Percentiles rank a stretch among this genome's conserved stretches.
These are phyloP conservation scores for Ogataea trehalophila DNA, from an alignment of 805 yeast species.

Conservation along the genomic window DNA sequence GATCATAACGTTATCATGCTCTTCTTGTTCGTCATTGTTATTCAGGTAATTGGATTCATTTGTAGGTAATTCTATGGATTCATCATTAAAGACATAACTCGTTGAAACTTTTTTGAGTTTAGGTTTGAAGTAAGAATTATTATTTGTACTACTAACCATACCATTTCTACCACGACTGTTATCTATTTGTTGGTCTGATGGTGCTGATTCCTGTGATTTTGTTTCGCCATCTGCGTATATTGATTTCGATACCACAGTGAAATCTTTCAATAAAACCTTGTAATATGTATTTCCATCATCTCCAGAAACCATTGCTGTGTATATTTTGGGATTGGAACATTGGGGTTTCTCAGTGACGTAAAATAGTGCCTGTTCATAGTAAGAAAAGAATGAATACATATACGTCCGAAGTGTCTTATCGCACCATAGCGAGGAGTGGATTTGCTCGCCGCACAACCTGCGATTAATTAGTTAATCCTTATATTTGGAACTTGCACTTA, in stretches of 20 bases:
- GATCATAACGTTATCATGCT: slow-evolving; percentile 5
- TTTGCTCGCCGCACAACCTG: too few relatives aligned
- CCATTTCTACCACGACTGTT: too few relatives aligned
- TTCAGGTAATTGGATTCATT: not conserved
- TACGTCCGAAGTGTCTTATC: too few relatives aligned
- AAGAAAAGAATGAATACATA: too few relatives aligned
- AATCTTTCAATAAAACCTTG: slow-evolving; percentile 9
- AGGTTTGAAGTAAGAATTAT: slow-evolving; percentile 1
- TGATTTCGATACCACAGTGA: slow-evolving; percentile 7
- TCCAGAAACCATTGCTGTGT: not conserved
- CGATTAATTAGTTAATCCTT: too few relatives aligned
- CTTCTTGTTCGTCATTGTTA: slow-evolving; percentile 1
- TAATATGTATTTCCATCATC: not conserved
- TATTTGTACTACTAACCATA: not conserved
- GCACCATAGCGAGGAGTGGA: too few relatives aligned
- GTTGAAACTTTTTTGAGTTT: not conserved
- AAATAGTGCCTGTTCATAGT: too few relatives aligned
- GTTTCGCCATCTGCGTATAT: slow-evolving; percentile 4
- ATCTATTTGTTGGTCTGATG: not conserved
- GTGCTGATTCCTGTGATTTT: not conserved
- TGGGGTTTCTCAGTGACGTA: too few relatives aligned
- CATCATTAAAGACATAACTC: slow-evolving; percentile 8
- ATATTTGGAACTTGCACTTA: too few relatives aligned
- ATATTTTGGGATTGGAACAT: too few relatives aligned
- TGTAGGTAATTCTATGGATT: slow-evolving; percentile 8